phyloP scores from a whole-genome alignment of 306 rosid genomes.

The Prunus mume region DNA sequence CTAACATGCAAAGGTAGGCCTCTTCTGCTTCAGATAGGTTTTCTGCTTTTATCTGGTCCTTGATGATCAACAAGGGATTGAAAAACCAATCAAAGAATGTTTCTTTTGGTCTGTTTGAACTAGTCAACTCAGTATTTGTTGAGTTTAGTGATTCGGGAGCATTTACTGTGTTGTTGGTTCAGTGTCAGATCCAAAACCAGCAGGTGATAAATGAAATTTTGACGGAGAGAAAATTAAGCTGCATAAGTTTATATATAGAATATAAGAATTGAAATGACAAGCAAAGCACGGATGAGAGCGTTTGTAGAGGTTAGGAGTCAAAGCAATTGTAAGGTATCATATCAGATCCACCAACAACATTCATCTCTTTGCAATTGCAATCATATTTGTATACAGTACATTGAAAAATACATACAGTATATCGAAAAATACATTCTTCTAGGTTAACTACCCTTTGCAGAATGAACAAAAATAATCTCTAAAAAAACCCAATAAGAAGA shows the following conservation, averaged over 20 bases:
- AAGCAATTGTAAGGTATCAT: too few species aligned
- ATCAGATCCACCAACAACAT: too few species aligned
- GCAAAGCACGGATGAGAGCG: too few species aligned
- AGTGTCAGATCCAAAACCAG: too few species aligned
- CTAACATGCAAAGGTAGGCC: conserved; percentile 66
- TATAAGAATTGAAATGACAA: too few species aligned
- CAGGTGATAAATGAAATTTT: too few species aligned
- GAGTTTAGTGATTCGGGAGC: too few species aligned
- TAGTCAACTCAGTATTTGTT: conserved; percentile 54
- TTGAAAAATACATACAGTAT: neutral
- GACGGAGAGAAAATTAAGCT: too few species aligned
- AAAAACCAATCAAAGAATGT: conserved; percentile 83
- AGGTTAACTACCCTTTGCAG: neutral
- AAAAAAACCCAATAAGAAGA: conserved; percentile 5
- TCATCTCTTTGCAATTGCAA: too few species aligned
- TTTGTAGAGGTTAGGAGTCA: too few species aligned
- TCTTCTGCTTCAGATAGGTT: conserved; percentile 77
- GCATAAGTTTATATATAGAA: too few species aligned
- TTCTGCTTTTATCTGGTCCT: conserved; percentile 89
- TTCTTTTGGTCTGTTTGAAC: conserved; percentile 79
- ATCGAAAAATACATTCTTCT: neutral
- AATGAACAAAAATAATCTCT: neutral
- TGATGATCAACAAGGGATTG: conserved; percentile 76
- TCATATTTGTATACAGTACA: neutral
- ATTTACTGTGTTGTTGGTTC: too few species aligned